Evolutionary conservation across 176 grass and related monocot genomes (phyloP).

Genomic region (Carex pumila): DNA sequence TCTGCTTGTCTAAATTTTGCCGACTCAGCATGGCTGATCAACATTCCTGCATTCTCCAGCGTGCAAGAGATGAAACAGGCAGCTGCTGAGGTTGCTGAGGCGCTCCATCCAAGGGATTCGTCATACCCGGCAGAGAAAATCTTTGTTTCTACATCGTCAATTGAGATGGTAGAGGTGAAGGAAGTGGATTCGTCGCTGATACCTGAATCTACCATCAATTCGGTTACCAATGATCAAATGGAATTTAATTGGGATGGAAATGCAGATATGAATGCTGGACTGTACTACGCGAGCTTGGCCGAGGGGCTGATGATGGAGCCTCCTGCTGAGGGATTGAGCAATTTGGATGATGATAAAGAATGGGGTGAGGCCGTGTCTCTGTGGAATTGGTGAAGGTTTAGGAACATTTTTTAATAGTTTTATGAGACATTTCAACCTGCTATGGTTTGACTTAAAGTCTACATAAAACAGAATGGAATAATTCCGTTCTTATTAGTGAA

Average conservation of each 20-base stretch:
- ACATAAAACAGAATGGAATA: neutral
- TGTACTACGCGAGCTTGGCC: slow-evolving; percentile 31
- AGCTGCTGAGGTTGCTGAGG: slow-evolving; percentile 25
- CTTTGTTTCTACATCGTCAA: neutral
- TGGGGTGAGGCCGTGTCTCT: no score
- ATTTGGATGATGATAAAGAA: no score
- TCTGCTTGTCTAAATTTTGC: slow-evolving; percentile 64
- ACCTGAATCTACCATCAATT: neutral
- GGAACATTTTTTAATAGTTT: no score
- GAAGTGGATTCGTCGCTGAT: neutral
- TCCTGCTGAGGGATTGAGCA: neutral
- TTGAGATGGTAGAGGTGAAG: neutral
- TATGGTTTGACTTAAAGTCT: no score
- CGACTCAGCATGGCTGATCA: slow-evolving; percentile 42
- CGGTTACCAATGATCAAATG: neutral
- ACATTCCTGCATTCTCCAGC: neutral
- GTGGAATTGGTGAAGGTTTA: no score
- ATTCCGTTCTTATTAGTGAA: neutral
- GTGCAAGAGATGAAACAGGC: slow-evolving; percentile 25
- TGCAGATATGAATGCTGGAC: neutral
- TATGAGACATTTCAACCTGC: no score
- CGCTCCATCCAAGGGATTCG: neutral
- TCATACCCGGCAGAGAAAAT: neutral
- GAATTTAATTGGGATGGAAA: neutral
- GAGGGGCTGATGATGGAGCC: slow-evolving; percentile 33